Evolutionary conservation across 2,329 filamentous ascomycete species (phyloP).

Genomic region (Diaporthe australafricana): DNA sequence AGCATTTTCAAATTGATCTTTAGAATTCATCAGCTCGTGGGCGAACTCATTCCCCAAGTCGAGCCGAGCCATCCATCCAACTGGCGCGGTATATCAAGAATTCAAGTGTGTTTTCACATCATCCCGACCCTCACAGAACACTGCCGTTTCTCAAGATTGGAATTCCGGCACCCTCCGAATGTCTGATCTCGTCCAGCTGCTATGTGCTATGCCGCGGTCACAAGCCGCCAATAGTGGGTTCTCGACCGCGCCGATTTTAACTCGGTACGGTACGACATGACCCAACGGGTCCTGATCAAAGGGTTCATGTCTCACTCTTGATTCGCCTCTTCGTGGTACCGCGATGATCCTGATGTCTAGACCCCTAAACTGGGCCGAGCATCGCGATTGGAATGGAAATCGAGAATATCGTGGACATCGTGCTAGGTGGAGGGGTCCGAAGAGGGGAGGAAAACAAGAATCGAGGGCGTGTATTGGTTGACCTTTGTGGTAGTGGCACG

Average conservation of each 20-base stretch:
- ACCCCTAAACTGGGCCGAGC: not conserved
- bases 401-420: not conserved
- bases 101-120: not conserved
- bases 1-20: not conserved
- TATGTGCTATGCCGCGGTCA: not conserved
- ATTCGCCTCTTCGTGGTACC: not conserved
- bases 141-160: not conserved
- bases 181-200: not conserved
- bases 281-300: not conserved
- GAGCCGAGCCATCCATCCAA: not conserved
- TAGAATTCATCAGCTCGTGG: not conserved
- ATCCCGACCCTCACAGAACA: no score
- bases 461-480: not conserved
- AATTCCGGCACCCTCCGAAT: not conserved
- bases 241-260: not conserved
- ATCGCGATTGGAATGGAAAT: not conserved
- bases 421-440: not conserved
- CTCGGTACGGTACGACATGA: conserved; percentile 9
- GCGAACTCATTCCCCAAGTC: no score
- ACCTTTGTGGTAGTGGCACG: not conserved
- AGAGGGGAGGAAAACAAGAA: not conserved
- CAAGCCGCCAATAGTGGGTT: not conserved
- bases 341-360: not conserved
- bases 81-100: not conserved
- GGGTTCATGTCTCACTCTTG: not conserved